Evolutionary conservation across 495 filamentous ascomycete genomes (phyloP).

Genomic region (Trichoderma virens): DNA sequence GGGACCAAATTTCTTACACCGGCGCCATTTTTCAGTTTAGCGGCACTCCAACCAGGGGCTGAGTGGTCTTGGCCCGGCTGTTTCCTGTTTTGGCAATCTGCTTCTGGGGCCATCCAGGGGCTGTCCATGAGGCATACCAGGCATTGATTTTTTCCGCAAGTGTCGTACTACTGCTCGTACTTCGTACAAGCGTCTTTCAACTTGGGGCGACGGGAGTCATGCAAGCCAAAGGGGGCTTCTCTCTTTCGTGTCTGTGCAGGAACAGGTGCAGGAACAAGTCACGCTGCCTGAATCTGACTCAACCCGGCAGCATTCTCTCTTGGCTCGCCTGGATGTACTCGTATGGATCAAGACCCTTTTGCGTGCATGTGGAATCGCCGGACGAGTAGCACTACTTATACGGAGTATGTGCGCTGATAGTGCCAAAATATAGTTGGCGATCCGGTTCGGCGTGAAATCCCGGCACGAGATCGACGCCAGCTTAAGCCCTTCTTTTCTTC

Average conservation of each 20-base stretch:
- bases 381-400: background rate
- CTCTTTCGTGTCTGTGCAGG: background rate
- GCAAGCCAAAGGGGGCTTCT: background rate
- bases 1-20: background rate
- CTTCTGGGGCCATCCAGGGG: background rate
- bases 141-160: background rate
- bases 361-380: background rate
- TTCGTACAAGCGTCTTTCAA: background rate
- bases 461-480: background rate
- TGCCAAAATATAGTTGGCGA: background rate
- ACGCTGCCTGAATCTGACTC: background rate
- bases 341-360: background rate
- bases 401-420: background rate
- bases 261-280: background rate
- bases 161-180: background rate
- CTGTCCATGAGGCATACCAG: slow-evolving; percentile 2
- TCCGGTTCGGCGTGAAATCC: background rate
- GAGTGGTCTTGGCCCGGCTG: background rate
- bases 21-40: background rate
- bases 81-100: background rate
- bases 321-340: background rate
- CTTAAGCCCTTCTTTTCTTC: background rate
- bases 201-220: background rate
- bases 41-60: background rate
- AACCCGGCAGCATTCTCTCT: background rate